Conservation (phyloP, 2,329 filamentous ascomycete genomes). For the Diaporthe aspalathi region DNA sequence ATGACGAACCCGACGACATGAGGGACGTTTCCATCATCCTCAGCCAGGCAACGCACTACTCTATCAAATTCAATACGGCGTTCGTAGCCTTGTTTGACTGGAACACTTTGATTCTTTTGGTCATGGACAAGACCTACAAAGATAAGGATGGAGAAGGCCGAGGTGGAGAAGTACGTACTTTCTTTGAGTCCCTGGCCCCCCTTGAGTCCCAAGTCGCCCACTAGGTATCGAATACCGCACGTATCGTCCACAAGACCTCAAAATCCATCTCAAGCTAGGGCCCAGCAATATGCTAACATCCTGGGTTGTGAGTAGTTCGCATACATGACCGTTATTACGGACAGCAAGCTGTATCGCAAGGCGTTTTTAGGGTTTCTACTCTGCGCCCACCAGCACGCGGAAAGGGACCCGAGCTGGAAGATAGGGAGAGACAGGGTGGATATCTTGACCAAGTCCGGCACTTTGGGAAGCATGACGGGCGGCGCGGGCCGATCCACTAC, state of each 20-base stretch:
- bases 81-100: background rate
- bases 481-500: background rate
- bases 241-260: background rate
- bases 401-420: background rate
- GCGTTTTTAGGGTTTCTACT: background rate
- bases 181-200: background rate
- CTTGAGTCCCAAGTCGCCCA: background rate
- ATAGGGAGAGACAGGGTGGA: background rate
- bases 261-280: background rate
- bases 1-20: background rate
- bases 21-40: background rate
- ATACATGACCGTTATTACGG: background rate
- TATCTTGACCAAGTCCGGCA: background rate
- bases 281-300: background rate
- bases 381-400: background rate
- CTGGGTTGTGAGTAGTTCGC: background rate
- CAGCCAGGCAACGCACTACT: background rate
- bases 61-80: background rate
- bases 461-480: background rate
- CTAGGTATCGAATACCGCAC: background rate
- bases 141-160: background rate
- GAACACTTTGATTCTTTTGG: background rate
- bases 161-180: background rate
- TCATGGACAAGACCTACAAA: background rate
- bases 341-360: background rate